phyloP scores from a whole-genome alignment of 2,329 filamentous ascomycete species.

The Mariannaea elegans region DNA sequence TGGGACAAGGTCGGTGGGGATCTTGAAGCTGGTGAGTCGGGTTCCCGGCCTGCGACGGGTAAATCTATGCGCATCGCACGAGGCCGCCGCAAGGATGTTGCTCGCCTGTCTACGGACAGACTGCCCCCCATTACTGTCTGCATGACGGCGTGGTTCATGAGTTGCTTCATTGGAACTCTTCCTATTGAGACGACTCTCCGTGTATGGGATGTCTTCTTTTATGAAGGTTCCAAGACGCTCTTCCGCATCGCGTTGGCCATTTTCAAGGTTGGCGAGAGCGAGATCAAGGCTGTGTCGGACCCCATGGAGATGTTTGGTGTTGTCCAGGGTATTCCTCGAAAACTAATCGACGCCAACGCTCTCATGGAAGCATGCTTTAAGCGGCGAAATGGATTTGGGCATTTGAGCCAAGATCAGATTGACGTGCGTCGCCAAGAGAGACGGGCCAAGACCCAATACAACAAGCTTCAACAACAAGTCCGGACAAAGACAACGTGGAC shows the following conservation, averaged over 20 bases:
- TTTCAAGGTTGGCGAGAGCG: conserved; percentile 85
- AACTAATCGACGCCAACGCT: conserved; percentile 81
- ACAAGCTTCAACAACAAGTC: conserved; percentile 42
- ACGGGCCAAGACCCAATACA: conserved; percentile 61
- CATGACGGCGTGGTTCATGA: conserved; percentile 98
- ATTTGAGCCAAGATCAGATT: conserved; percentile 82
- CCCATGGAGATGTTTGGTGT: conserved; percentile 97
- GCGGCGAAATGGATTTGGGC: conserved; percentile 80
- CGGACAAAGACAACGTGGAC: conserved; percentile 43
- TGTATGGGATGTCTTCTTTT: conserved; percentile 96
- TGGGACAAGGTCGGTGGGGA: conserved; percentile 90
- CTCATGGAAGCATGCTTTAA: conserved; percentile 86
- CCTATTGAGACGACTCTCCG: conserved; percentile 91
- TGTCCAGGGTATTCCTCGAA: conserved; percentile 85
- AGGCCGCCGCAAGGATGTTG: conserved; percentile 50
- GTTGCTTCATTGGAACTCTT: conserved; percentile 90
- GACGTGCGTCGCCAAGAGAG: conserved; percentile 79
- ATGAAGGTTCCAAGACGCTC: conserved; percentile 91
- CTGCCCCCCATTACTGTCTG: conserved; percentile 91
- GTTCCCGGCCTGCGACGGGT: conserved; percentile 47
- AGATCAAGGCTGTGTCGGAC: conserved; percentile 82
- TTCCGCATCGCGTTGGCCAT: conserved; percentile 92
- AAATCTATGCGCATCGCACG: conserved; percentile 48
- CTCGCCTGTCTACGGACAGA: conserved; percentile 57
- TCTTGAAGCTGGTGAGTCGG: conserved; percentile 61